Percentiles rank a stretch among this genome's conserved stretches.
These are phyloP conservation scores for Colletotrichum truncatum DNA, from an alignment of 2,329 filamentous ascomycete genomes.

Conservation along the genomic window DNA sequence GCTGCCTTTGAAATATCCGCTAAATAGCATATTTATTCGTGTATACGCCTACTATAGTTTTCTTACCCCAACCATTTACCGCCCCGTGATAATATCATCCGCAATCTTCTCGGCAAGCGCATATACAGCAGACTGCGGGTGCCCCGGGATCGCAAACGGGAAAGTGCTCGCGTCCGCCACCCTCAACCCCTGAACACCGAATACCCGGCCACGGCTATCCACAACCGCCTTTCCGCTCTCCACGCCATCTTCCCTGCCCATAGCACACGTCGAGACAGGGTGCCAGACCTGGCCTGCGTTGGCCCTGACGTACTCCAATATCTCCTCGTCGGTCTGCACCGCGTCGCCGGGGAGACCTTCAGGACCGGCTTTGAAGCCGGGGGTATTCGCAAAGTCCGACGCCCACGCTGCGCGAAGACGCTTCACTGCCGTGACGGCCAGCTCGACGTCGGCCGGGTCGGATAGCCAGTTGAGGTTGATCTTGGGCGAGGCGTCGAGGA, in stretches of 20 bases:
- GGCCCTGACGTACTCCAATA: constrained; percentile 43
- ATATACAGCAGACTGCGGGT: constrained; percentile 36
- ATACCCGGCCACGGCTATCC: constrained; percentile 42
- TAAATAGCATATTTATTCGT: no score
- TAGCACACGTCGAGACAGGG: constrained; percentile 61
- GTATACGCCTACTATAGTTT: no score
- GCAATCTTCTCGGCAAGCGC: constrained; percentile 37
- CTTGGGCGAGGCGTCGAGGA: constrained; percentile 43
- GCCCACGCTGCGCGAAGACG: constrained; percentile 49
- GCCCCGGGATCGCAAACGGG: constrained; percentile 36
- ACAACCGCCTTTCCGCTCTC: constrained; percentile 59
- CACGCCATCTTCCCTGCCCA: constrained; percentile 58
- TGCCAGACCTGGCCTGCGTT: constrained; percentile 60
- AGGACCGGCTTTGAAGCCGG: constrained; percentile 39
- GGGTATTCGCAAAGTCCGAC: constrained; percentile 36
- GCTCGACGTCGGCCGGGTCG: constrained; percentile 50
- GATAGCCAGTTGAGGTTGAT: constrained; percentile 57
- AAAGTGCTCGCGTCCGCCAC: constrained; percentile 38
- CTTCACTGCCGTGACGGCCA: constrained; percentile 52
- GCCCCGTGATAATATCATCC: constrained; percentile 35
- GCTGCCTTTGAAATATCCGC: no score
- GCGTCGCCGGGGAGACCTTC: constrained; percentile 48
- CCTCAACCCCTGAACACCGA: constrained; percentile 33
- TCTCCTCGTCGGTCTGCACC: constrained; percentile 50
- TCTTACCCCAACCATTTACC: constrained; percentile 49